A percentile compares a stretch with the other conserved stretches of the same genome.
Conservation (phyloP, 345 rosid species). For the Lumnitzera littorea region DNA sequence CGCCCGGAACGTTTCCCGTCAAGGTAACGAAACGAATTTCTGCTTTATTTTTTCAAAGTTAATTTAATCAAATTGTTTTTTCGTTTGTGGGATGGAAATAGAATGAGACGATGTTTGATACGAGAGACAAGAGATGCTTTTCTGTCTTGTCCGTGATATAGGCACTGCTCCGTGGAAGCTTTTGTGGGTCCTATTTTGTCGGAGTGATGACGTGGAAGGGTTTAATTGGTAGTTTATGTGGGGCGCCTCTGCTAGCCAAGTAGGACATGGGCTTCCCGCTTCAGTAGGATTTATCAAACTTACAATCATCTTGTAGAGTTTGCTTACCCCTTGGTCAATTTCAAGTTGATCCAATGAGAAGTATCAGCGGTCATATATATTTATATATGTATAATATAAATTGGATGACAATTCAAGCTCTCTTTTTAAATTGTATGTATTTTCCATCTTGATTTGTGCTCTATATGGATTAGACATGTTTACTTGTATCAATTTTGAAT, state of each 20-base stretch:
- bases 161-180: conserved; percentile 18
- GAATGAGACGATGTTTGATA: not conserved
- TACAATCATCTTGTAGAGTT: too few species aligned
- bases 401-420: too few species aligned
- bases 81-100: not conserved
- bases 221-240: not conserved
- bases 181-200: conserved; percentile 23
- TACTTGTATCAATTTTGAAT: too few species aligned
- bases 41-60: not conserved
- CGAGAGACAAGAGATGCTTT: not conserved
- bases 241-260: not conserved
- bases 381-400: too few species aligned
- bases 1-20: conserved; percentile 93
- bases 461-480: too few species aligned
- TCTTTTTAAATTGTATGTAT: too few species aligned
- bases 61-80: not conserved
- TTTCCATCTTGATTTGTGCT: too few species aligned
- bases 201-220: conserved; percentile 18
- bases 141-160: conserved; percentile 6
- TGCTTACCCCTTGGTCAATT: too few species aligned
- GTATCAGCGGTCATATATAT: too few species aligned
- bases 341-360: too few species aligned
- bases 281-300: not conserved
- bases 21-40: conserved; percentile 45
- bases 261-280: not conserved